These are phyloP conservation scores for Ambispora gerdemannii DNA, from an alignment of 192 early-diverging fungal genomes.

Conservation along the genomic window DNA sequence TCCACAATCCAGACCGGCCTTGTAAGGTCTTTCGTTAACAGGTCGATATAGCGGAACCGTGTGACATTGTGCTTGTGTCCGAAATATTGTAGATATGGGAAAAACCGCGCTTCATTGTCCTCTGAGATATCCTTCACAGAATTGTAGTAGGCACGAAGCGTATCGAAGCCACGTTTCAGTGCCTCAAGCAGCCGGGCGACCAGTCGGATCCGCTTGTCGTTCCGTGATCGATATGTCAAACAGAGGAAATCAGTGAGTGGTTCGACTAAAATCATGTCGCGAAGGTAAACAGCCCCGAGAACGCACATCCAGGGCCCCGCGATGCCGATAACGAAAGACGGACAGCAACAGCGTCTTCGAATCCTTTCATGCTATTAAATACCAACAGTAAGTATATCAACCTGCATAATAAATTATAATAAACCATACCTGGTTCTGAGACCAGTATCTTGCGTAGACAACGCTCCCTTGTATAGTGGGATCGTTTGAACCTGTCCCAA, in stretches of 20 bases:
- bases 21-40: background rate
- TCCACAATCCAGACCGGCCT: background rate
- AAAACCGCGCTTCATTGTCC: background rate
- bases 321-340: conserved; percentile 1
- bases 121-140: background rate
- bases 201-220: background rate
- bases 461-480: conserved; percentile 4
- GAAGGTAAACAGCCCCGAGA: background rate
- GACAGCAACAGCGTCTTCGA: background rate
- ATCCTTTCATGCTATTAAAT: background rate
- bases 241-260: background rate
- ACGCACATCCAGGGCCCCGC: conserved; percentile 13
- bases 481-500: background rate
- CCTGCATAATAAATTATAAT: background rate
- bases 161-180: background rate
- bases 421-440: background rate
- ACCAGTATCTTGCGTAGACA: conserved; percentile 2
- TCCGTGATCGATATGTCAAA: background rate
- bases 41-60: conserved; percentile 1
- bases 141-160: background rate
- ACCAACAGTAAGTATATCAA: background rate
- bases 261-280: background rate
- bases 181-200: background rate
- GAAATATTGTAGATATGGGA: background rate
- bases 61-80: background rate